Conservation (phyloP, 352 stramenopile species). For the Elongisporangium prolatum region DNA sequence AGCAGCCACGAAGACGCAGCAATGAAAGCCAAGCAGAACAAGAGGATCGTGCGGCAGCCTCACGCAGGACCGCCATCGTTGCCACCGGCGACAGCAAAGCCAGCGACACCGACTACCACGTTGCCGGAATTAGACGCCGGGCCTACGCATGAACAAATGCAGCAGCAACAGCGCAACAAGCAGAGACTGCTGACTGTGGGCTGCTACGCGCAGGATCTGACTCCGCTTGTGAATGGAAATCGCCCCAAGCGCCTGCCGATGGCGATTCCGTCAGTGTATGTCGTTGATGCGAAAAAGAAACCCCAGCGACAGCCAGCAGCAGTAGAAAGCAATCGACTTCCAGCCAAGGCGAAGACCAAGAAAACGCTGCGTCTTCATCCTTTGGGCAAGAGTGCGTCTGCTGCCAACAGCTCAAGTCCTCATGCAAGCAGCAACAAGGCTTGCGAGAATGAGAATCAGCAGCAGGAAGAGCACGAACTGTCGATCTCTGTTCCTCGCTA, state of each 20-base stretch:
- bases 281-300: background rate
- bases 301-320: conserved; percentile 2
- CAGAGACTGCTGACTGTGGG: conserved; percentile 20
- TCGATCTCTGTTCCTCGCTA: conserved; percentile 1
- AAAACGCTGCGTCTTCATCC: background rate
- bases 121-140: conserved; percentile 1
- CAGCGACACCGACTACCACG: background rate
- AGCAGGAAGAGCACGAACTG: conserved; percentile 18
- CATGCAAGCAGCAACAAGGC: background rate
- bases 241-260: conserved; percentile 42
- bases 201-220: conserved; percentile 64
- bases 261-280: conserved; percentile 8
- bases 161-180: conserved; percentile 25
- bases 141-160: conserved; percentile 9
- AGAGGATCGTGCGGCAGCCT: conserved; percentile 9
- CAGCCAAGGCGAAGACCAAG: background rate
- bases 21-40: conserved; percentile 8
- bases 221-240: conserved; percentile 41
- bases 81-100: conserved; percentile 6
- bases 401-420: conserved; percentile 1
- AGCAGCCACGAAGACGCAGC: conserved; percentile 2
- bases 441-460: conserved; percentile 11
- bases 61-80: conserved; percentile 6
- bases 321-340: background rate
- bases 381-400: conserved; percentile 7